Conservation (phyloP, 345 rosid species). For the Arabis alpina region DNA sequence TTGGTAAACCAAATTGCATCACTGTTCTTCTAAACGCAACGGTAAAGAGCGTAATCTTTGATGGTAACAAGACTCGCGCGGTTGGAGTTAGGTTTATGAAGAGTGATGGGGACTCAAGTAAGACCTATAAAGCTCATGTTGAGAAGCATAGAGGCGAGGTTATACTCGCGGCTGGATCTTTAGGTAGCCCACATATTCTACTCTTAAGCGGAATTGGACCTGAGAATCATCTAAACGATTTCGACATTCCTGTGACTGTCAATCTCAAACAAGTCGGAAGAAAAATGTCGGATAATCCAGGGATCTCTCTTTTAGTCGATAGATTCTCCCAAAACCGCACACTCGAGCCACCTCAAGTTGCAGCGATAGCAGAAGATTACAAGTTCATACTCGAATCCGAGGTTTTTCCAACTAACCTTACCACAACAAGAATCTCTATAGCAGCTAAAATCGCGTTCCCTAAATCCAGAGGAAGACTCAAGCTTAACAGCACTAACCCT, state of each 20-base stretch:
- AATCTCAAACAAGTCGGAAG: constrained; percentile 56
- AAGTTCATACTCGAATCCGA: constrained; percentile 62
- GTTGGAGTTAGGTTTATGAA: constrained; percentile 61
- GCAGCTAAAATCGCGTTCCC: constrained; percentile 72
- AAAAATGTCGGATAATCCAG: constrained; percentile 69
- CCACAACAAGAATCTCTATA: constrained; percentile 57
- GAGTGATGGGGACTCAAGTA: constrained; percentile 53
- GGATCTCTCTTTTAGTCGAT: constrained; percentile 51
- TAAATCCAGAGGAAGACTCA: constrained; percentile 65
- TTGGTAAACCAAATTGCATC: constrained; percentile 54
- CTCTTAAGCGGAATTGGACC: constrained; percentile 77
- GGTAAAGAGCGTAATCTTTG: constrained; percentile 56
- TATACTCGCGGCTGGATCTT: constrained; percentile 72
- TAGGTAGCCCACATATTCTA: constrained; percentile 80
- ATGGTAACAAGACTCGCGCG: constrained; percentile 47
- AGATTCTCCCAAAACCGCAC: constrained; percentile 48
- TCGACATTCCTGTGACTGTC: constrained; percentile 49
- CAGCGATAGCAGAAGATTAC: constrained; percentile 59
- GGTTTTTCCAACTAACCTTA: constrained; percentile 51
- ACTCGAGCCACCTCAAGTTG: constrained; percentile 70
- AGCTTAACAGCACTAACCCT: constrained; percentile 55
- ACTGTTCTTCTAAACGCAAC: constrained; percentile 66
- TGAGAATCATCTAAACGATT: constrained; percentile 47
- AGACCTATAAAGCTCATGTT: constrained; percentile 57
- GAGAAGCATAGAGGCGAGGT: constrained; percentile 59